Evolutionary conservation across 2,329 filamentous ascomycete species (phyloP).

Genomic region (Pestalotiopsis sp.): DNA sequence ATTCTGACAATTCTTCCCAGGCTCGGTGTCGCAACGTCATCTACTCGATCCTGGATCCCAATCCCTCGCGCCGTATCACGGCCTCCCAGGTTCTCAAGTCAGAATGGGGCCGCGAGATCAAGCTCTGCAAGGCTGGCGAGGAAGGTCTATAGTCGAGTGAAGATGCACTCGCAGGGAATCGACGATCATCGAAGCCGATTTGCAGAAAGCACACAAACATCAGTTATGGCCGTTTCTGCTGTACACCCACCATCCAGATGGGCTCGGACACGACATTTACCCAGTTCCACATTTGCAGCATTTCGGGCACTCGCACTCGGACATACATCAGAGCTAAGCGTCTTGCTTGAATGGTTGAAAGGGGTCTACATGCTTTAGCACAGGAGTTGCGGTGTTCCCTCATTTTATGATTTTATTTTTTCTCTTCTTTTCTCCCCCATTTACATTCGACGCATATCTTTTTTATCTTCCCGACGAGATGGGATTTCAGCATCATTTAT

Average conservation of each 20-base stretch:
- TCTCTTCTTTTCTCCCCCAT: constrained; percentile 8
- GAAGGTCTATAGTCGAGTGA: constrained; percentile 72
- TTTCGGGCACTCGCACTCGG: background rate
- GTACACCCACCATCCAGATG: constrained; percentile 15
- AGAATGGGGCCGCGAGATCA: constrained; percentile 98
- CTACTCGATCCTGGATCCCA: constrained; percentile 96
- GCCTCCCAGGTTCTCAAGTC: constrained; percentile 97
- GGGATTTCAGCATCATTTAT: constrained; percentile 18
- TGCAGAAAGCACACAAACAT: no score
- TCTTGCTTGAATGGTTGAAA: constrained; percentile 15
- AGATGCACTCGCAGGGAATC: background rate
- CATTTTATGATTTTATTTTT: constrained; percentile 10
- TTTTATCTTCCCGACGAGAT: constrained; percentile 19
- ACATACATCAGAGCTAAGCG: constrained; percentile 4
- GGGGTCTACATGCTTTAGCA: constrained; percentile 18
- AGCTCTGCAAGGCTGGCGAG: constrained; percentile 93
- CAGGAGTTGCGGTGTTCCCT: constrained; percentile 19
- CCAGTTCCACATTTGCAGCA: constrained; percentile 1
- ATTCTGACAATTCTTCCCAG: constrained; percentile 48
- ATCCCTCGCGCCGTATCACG: constrained; percentile 88
- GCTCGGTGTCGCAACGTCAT: constrained; percentile 98
- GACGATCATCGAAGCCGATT: background rate
- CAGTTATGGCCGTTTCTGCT: background rate
- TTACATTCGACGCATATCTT: constrained; percentile 12
- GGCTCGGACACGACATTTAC: background rate